Conservation (phyloP, 1,284 basidiomycete species). For the Hymenochaete sp. region DNA sequence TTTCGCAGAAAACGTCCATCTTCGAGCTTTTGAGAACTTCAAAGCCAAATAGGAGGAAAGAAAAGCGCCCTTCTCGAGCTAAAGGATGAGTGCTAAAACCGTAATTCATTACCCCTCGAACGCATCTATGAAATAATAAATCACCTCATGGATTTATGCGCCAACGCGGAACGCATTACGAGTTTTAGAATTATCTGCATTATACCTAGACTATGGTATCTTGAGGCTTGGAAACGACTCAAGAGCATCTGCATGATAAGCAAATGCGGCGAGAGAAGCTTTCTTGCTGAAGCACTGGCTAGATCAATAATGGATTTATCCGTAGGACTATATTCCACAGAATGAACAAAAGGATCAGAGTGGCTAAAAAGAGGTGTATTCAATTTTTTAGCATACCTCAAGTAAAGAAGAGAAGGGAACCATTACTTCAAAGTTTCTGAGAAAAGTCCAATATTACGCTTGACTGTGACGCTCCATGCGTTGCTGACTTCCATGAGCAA, state of each 20-base stretch:
- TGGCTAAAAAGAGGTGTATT: constrained; percentile 41
- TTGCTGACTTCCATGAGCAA: constrained; percentile 82
- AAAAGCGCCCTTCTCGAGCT: constrained; percentile 83
- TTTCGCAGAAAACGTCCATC: constrained; percentile 80
- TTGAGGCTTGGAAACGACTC: constrained; percentile 88
- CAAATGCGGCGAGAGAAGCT: constrained; percentile 75
- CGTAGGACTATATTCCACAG: constrained; percentile 86
- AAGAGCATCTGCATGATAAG: constrained; percentile 86
- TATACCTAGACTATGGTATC: constrained; percentile 79
- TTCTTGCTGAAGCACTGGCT: constrained; percentile 59
- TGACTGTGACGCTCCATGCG: constrained; percentile 82
- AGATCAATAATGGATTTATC: constrained; percentile 81
- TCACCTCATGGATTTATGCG: constrained; percentile 68
- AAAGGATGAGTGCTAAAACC: constrained; percentile 77
- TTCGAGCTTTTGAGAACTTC: constrained; percentile 85
- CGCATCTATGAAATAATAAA: constrained; percentile 16
- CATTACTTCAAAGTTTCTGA: constrained; percentile 70
- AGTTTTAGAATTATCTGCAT: constrained; percentile 82
- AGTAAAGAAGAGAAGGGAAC: constrained; percentile 8
- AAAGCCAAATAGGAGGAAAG: constrained; percentile 88
- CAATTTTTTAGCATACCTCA: constrained; percentile 1
- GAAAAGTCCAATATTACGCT: constrained; percentile 74
- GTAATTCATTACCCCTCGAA: background rate
- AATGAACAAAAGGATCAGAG: constrained; percentile 79
- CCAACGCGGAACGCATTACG: constrained; percentile 68